These are phyloP conservation scores for Aspergillus steynii DNA, from an alignment of 495 filamentous ascomycete genomes.

Conservation along the genomic window DNA sequence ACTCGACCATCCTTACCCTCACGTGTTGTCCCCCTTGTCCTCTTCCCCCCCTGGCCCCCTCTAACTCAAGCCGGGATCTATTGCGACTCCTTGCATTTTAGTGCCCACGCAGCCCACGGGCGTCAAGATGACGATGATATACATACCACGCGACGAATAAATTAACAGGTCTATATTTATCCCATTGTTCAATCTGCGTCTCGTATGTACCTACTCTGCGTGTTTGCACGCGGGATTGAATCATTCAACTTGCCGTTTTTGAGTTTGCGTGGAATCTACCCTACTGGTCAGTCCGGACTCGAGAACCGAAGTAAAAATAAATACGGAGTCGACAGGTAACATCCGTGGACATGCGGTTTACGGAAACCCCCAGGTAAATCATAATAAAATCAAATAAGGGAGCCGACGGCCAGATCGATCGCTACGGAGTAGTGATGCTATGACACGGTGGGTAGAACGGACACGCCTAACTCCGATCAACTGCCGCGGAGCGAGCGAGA, in stretches of 20 bases:
- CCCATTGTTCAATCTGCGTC: neutral
- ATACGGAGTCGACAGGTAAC: neutral
- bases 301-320: neutral
- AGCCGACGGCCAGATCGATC: slow-evolving; percentile 8
- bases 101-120: neutral
- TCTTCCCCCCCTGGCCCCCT: too few species aligned
- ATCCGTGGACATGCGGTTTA: neutral
- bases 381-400: slow-evolving; percentile 5
- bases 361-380: neutral
- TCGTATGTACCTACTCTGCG: neutral
- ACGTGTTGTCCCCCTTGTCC: neutral
- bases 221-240: too few species aligned
- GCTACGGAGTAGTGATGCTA: neutral
- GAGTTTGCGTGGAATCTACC: neutral
- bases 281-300: neutral
- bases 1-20: neutral
- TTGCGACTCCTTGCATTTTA: neutral
- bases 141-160: too few species aligned
- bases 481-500: too few species aligned
- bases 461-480: neutral
- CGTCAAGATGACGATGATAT: neutral
- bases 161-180: neutral
- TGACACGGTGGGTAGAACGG: slow-evolving; percentile 1
- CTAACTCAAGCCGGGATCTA: neutral
- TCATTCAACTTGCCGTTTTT: too few species aligned